Percentiles rank a stretch among this genome's conserved stretches.
phyloP scores from a whole-genome alignment of 179 eudicot species.

The Beta lomatogona region DNA sequence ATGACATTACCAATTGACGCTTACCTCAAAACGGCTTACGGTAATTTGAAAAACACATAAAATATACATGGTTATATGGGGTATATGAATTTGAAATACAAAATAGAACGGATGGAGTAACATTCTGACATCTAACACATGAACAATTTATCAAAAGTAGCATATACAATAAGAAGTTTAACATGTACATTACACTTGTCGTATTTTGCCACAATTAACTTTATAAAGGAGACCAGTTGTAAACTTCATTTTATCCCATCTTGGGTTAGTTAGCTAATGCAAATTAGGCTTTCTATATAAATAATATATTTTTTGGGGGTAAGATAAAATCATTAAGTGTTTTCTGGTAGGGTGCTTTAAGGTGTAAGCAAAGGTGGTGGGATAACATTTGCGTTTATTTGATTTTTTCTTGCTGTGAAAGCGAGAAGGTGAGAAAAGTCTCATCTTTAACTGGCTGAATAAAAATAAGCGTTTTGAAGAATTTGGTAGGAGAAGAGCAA shows the following conservation, averaged over 20 bases:
- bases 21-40: too few relatives aligned
- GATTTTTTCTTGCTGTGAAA: slow-evolving; percentile 57
- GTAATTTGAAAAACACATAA: too few relatives aligned
- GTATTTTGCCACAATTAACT: too few relatives aligned
- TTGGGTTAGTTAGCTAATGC: background rate
- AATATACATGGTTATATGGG: too few relatives aligned
- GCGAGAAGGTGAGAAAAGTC: slow-evolving; percentile 24
- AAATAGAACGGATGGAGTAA: too few relatives aligned
- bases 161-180: too few relatives aligned
- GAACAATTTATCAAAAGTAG: too few relatives aligned
- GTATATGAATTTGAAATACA: too few relatives aligned
- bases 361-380: slow-evolving; percentile 83
- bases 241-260: background rate
- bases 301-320: background rate
- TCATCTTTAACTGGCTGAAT: slow-evolving; percentile 19
- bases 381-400: slow-evolving; percentile 24
- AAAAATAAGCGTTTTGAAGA: background rate
- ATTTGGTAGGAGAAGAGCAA: slow-evolving; percentile 20
- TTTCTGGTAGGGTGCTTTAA: slow-evolving; percentile 67
- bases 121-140: too few relatives aligned
- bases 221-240: background rate
- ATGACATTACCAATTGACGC: too few relatives aligned
- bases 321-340: slow-evolving; percentile 37
- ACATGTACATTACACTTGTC: background rate
- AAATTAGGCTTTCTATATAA: background rate